phyloP scores from a whole-genome alignment of 2,329 filamentous ascomycete species.

The Zymoseptoria passerinii region DNA sequence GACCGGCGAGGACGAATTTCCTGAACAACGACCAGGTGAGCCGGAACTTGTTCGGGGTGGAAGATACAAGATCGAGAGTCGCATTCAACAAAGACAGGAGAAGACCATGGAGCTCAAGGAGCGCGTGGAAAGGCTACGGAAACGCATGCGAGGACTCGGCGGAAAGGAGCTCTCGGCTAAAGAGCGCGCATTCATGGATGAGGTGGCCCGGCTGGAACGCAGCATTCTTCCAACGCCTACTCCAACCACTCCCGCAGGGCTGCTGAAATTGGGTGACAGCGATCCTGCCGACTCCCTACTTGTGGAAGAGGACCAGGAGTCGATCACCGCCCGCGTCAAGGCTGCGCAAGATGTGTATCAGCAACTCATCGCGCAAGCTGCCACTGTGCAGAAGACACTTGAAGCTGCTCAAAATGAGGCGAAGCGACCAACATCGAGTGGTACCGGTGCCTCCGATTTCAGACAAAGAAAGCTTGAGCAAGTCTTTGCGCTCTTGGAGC shows the following conservation, averaged over 20 bases:
- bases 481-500: slow-evolving; percentile 54
- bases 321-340: slow-evolving; percentile 17
- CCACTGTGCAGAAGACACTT: slow-evolving; percentile 24
- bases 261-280: slow-evolving; percentile 19
- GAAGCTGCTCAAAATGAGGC: slow-evolving; percentile 21
- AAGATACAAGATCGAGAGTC: slow-evolving; percentile 48
- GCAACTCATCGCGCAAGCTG: slow-evolving; percentile 21
- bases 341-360: slow-evolving; percentile 23
- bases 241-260: slow-evolving; percentile 24
- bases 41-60: slow-evolving; percentile 18
- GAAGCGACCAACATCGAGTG: slow-evolving; percentile 40
- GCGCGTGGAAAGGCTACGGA: slow-evolving; percentile 52
- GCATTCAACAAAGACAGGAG: slow-evolving; percentile 47
- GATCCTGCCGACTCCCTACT: slow-evolving; percentile 5
- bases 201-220: slow-evolving; percentile 41
- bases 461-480: slow-evolving; percentile 56
- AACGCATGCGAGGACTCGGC: slow-evolving; percentile 40
- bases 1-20: slow-evolving; percentile 47
- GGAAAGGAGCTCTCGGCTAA: slow-evolving; percentile 54
- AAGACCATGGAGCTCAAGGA: slow-evolving; percentile 50
- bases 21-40: slow-evolving; percentile 35
- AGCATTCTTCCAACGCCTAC: slow-evolving; percentile 15
- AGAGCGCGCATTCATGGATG: slow-evolving; percentile 52
- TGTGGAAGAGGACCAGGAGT: slow-evolving; percentile 5
- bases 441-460: slow-evolving; percentile 45